Evolutionary conservation across 1,284 basidiomycete species (phyloP), one percentile per base, ranked within the genome.

Genomic region (Puccinia brachypodii): DNA sequence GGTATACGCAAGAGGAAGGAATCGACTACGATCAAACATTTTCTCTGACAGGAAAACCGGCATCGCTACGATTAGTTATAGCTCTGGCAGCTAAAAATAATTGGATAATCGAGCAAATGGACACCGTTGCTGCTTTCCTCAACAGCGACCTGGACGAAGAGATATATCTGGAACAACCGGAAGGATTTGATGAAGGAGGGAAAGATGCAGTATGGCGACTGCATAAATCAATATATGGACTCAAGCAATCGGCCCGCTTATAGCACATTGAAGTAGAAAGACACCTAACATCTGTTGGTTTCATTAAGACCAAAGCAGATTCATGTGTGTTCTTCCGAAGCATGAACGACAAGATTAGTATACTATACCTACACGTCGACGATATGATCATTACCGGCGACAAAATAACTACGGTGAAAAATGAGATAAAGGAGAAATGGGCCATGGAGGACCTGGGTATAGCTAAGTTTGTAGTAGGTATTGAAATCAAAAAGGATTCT

Each of bases 71-170:
- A n/a, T 42, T 82, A 47, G 22, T 83, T 36, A 50, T 83, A 33
- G 31, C 83, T 19, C 73, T 82, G n/a, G 82, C 72, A 11, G 82
- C 76, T n/a, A 47, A 22, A 9, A 42, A 69, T 25, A 47, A 82
- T 56, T 78, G 76, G 36, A 42, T 62, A 19, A 13, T 82, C 44
- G 33, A 42, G n/a, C 76, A 80, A 56, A 66, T 33, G 11, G 83
- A 83, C 38, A 28, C 82, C 47, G 76, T 80, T 38, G 66, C 64
- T 11, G 82, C 82, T 13, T 83, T 81, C 66, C 79, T 83, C 56
- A 66, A 80, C 40, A 75, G 47, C 19, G 68, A 58, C 25, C 81
- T 83, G 42, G 72, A 76, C 53, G 72, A 81, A 50, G 60, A 64
- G 11, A 64, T 64, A 11, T 13, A 13, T 11, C 11, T 64, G 60